Percentiles rank a stretch among this genome's conserved stretches.
phyloP scores from a whole-genome alignment of 148 eudicot species.

The Rhododendron simsii region DNA sequence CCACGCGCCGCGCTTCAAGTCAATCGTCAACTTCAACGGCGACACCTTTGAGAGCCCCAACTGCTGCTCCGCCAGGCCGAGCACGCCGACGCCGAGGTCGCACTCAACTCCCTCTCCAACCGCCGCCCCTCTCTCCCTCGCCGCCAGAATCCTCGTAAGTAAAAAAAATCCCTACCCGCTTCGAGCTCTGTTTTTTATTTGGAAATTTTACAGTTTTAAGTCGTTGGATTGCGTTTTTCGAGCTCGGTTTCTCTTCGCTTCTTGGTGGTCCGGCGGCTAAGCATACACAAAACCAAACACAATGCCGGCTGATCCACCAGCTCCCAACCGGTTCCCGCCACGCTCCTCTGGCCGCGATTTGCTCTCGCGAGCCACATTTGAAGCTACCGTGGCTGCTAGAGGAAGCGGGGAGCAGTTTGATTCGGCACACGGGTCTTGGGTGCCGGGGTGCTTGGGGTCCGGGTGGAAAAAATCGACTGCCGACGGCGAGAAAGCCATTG shows the following conservation, averaged over 20 bases:
- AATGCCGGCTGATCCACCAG: conserved; percentile 2
- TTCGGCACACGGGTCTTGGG: conserved; percentile 21
- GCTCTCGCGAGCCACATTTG: conserved; percentile 39
- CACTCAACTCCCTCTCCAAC: conserved; percentile 19
- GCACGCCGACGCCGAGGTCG: conserved; percentile 21
- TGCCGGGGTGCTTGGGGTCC: conserved; percentile 14
- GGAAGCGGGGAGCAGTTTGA: conserved; percentile 47
- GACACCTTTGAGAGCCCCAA: conserved; percentile 17
- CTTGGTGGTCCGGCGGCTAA: neutral
- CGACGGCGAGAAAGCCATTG: conserved; percentile 55
- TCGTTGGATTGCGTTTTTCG: too few relatives aligned
- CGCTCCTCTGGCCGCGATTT: neutral
- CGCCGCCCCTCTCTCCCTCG: conserved; percentile 17
- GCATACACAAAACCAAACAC: conserved; percentile 20
- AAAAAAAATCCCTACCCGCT: neutral
- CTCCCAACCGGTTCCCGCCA: conserved; percentile 8
- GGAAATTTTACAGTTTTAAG: neutral
- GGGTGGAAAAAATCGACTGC: conserved; percentile 77
- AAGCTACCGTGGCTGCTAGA: conserved; percentile 49
- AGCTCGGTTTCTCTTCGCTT: too few relatives aligned
- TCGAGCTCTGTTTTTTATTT: neutral
- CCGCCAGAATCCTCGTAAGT: conserved; percentile 21
- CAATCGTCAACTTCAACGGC: conserved; percentile 22
- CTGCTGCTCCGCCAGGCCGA: conserved; percentile 21
- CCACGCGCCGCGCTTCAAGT: conserved; percentile 25